Evolutionary conservation across 108 stramenopile genomes (phyloP).

Genomic region (Schizochytrium sp.): DNA sequence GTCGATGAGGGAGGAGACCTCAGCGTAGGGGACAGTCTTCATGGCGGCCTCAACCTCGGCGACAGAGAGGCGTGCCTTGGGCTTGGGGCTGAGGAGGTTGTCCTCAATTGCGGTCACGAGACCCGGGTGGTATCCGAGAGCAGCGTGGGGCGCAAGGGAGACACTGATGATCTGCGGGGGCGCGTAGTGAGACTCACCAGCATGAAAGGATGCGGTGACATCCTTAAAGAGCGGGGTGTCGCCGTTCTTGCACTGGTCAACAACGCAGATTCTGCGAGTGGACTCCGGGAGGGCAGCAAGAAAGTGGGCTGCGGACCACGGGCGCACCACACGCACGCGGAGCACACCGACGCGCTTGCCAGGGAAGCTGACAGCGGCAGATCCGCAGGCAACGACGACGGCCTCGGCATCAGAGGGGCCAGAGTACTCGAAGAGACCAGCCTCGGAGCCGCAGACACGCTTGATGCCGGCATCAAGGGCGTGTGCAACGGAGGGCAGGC

Average conservation of each 20-base stretch:
- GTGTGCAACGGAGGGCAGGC: neutral
- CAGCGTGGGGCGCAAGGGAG: neutral
- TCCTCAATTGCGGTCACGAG: neutral
- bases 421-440: constrained; percentile 48
- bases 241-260: constrained; percentile 39
- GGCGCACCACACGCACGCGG: constrained; percentile 41
- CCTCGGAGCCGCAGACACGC: neutral
- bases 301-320: constrained; percentile 56
- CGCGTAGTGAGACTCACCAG: constrained; percentile 51
- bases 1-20: constrained; percentile 18
- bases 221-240: constrained; percentile 61
- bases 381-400: constrained; percentile 16
- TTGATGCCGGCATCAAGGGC: constrained; percentile 21
- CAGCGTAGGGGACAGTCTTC: neutral
- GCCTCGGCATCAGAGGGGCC: constrained; percentile 49
- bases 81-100: neutral
- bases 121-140: constrained; percentile 33
- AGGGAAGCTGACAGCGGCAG: constrained; percentile 1
- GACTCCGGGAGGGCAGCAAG: constrained; percentile 37
- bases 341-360: constrained; percentile 8
- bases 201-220: constrained; percentile 23
- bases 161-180: neutral
- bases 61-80: constrained; percentile 17
- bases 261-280: constrained; percentile 39
- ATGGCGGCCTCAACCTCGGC: constrained; percentile 23